Evolutionary conservation across 116 monocot species (phyloP).

Genomic region (Phalaenopsis hybrid): DNA sequence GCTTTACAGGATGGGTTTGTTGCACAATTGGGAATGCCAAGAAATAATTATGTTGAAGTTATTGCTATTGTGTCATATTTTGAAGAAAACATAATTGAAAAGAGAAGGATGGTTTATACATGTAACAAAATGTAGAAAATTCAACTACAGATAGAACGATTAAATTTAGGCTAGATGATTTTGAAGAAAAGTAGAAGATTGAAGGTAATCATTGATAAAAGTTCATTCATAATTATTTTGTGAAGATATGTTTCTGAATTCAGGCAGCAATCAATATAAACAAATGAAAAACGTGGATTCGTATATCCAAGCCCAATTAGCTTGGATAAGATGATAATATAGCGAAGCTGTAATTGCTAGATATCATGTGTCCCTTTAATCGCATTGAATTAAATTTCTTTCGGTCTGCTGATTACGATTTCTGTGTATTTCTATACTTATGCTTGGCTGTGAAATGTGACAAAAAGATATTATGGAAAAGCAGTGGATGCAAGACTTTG

Average conservation of each 20-base stretch:
- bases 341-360: not conserved
- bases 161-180: not conserved
- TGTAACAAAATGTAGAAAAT: not conserved
- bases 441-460: not conserved
- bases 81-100: not conserved
- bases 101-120: not conserved
- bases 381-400: not conserved
- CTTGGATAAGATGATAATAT: not conserved
- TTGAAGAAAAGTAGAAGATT: not conserved
- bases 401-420: not conserved
- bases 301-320: not conserved
- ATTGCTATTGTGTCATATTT: not conserved
- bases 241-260: not conserved
- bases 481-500: constrained; percentile 99
- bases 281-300: not conserved
- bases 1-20: not conserved
- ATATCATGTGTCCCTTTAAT: not conserved
- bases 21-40: not conserved
- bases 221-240: not conserved
- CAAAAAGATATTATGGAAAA: not conserved
- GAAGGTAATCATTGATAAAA: not conserved
- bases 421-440: not conserved
- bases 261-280: not conserved
- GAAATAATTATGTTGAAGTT: not conserved
- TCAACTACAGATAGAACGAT: not conserved